These are phyloP conservation scores for Backusella liffmaniae DNA, from an alignment of 192 early-diverging fungal genomes.

Conservation along the genomic window DNA sequence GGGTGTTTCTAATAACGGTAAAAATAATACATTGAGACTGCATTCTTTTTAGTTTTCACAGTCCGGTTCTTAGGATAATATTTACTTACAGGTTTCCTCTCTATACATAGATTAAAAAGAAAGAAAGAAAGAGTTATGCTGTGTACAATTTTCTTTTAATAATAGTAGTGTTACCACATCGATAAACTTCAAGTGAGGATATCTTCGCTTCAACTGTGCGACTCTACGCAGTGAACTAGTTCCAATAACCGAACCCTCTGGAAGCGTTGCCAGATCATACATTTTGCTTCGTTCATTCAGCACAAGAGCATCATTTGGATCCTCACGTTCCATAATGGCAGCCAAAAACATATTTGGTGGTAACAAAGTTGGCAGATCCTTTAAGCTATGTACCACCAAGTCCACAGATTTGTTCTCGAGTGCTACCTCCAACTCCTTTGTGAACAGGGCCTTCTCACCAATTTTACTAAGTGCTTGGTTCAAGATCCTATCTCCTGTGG, in stretches of 20 bases:
- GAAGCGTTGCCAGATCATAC: constrained; percentile 62
- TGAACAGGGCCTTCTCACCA: constrained; percentile 87
- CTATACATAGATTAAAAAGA: background rate
- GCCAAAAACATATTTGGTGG: constrained; percentile 81
- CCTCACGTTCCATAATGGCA: constrained; percentile 80
- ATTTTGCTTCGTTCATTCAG: constrained; percentile 23
- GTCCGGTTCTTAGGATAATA: background rate
- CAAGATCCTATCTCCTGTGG: constrained; percentile 78
- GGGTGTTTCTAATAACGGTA: constrained; percentile 62
- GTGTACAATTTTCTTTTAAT: background rate
- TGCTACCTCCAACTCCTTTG: constrained; percentile 85
- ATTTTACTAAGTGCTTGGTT: constrained; percentile 84
- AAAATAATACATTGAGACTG: background rate
- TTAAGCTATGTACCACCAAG: constrained; percentile 92
- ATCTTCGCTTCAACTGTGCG: constrained; percentile 78
- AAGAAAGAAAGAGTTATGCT: constrained; percentile 1
- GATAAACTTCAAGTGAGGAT: constrained; percentile 72
- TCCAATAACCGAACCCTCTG: constrained; percentile 74
- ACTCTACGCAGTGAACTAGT: constrained; percentile 84
- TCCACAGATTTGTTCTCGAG: constrained; percentile 64
- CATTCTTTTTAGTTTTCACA: too few species aligned
- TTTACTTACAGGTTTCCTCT: constrained; percentile 37
- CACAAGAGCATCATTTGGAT: constrained; percentile 87
- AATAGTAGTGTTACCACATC: constrained; percentile 58
- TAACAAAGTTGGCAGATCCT: constrained; percentile 87